Percentiles rank a stretch among this genome's conserved stretches.
These are phyloP conservation scores for Bertia moriformis DNA, from an alignment of 2,329 filamentous ascomycete species.

Conservation along the genomic window DNA sequence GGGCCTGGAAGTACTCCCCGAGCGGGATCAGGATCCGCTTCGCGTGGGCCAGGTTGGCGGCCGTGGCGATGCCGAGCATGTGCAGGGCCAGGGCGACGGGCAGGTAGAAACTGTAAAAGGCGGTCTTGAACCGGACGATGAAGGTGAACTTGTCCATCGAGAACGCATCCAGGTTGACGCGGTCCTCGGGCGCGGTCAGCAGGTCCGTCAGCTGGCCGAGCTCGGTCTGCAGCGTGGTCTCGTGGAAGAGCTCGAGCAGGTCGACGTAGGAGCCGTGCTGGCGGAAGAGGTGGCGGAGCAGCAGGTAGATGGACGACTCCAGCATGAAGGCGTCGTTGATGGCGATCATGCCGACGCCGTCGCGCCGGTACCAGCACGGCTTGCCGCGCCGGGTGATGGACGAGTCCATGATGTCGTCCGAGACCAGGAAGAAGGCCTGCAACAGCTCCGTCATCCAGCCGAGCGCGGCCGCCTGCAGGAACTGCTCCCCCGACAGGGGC, in stretches of 20 bases:
- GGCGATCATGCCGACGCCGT: conserved; percentile 82
- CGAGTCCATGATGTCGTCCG: conserved; percentile 95
- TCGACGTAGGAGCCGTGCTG: conserved; percentile 77
- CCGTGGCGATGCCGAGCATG: conserved; percentile 71
- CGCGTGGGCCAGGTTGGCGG: conserved; percentile 75
- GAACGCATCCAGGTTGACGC: conserved; percentile 88
- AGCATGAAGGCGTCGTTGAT: conserved; percentile 99
- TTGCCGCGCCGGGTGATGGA: conserved; percentile 87
- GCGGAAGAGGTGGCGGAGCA: conserved; percentile 89
- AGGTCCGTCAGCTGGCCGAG: conserved; percentile 88
- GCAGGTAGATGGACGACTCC: conserved; percentile 74
- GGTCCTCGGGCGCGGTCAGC: conserved; percentile 86
- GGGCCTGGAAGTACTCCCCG: conserved; percentile 97
- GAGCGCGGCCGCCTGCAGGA: conserved; percentile 76
- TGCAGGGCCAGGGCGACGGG: conserved; percentile 82
- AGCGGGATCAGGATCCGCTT: conserved; percentile 89
- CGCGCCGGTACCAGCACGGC: conserved; percentile 91
- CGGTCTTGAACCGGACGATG: conserved; percentile 99
- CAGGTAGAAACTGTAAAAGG: conserved; percentile 98
- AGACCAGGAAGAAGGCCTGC: conserved; percentile 96
- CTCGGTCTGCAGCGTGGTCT: conserved; percentile 85
- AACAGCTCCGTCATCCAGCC: conserved; percentile 98
- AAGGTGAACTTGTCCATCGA: conserved; percentile 88
- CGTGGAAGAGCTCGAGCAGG: conserved; percentile 89
- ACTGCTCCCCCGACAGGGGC: conserved; percentile 65